These are phyloP conservation scores for Taphrina deformans DNA, from an alignment of 1,139 yeast species.

Conservation along the genomic window DNA sequence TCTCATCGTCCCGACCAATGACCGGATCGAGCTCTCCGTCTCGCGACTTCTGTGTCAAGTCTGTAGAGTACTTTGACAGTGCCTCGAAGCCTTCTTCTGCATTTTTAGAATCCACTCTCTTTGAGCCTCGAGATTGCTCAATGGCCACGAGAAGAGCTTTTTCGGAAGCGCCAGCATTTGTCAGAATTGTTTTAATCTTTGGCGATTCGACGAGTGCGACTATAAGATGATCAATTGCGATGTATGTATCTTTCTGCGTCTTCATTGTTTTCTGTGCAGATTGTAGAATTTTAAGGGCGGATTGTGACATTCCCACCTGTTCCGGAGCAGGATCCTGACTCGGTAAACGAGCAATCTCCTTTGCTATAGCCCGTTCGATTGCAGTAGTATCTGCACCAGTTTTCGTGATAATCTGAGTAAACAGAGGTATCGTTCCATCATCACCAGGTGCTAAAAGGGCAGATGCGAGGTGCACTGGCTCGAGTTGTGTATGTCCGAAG, in stretches of 20 bases:
- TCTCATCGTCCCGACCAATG: conserved; percentile 97
- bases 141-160: conserved; percentile 79
- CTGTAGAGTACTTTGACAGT: conserved; percentile 83
- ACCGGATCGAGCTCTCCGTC: conserved; percentile 97
- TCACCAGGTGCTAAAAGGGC: conserved; percentile 81
- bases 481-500: conserved; percentile 75
- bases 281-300: conserved; percentile 67
- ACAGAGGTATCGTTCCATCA: conserved; percentile 67
- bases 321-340: conserved; percentile 85
- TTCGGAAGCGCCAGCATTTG: conserved; percentile 66
- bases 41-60: conserved; percentile 88
- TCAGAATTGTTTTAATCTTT: conserved; percentile 68
- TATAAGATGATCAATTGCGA: conserved; percentile 92
- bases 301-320: conserved; percentile 66
- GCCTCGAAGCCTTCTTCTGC: conserved; percentile 89
- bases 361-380: conserved; percentile 77
- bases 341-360: conserved; percentile 77
- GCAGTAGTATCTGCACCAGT: conserved; percentile 85
- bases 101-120: conserved; percentile 86
- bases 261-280: conserved; percentile 72
- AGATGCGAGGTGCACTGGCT: conserved; percentile 85
- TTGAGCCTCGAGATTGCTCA: conserved; percentile 82
- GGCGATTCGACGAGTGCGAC: conserved; percentile 80
- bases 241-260: conserved; percentile 84
- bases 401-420: conserved; percentile 81